Base-by-base conservation (phyloP, 2,329 filamentous ascomycete species). In the Orbilia oligospora region DNA sequence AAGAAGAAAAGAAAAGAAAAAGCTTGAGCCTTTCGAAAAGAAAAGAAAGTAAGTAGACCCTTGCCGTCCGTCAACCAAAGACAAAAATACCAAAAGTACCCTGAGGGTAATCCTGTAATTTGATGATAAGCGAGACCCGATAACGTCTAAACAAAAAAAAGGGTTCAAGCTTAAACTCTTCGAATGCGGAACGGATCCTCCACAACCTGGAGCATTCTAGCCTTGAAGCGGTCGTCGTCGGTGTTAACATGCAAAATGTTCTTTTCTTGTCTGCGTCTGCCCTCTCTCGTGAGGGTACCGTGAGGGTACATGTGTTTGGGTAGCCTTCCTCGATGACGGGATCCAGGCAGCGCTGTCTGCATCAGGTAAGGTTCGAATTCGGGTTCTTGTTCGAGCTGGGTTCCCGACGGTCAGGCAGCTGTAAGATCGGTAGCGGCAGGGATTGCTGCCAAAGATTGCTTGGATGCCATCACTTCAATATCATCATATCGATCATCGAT, bases 41-140 rank as follows among this genome's bases (percentile, higher is more conserved):
- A 61, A 16, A 12, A 36, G 38, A 20, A n/a, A n/a, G n/a, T n/a
- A 38, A 38, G n/a, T 4, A 56, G 36, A 61, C 56, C 56, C 56
- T 61, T 61, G 56, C 56, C 56, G 36, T 61, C 36, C 56, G 36
- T 58, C 8, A 27, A 46, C 12, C 3, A 61, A 61, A 61, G 33
- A 41, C 56, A 61, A 44, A 44, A 61, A 61, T 61, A 46, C 9
- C 3, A 46, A 5, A 44, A 5, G 18, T 20, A 61, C 56, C 36
- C 56, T 61, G 38, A 67, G 63, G 70, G 16, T 73, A 67, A 49
- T 61, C 70, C 70, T 67, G 51, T 44, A 73, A 73, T 73, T 73
- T 73, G 56, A 30, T 73, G 70, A 73, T 73, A 73, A 73, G 61
- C 70, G 70, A 73, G 70, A 61, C 70, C 33, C 63, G 70, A 73